These are phyloP conservation scores for Alternaria triticina DNA, from an alignment of 2,329 filamentous ascomycete genomes.

Conservation along the genomic window DNA sequence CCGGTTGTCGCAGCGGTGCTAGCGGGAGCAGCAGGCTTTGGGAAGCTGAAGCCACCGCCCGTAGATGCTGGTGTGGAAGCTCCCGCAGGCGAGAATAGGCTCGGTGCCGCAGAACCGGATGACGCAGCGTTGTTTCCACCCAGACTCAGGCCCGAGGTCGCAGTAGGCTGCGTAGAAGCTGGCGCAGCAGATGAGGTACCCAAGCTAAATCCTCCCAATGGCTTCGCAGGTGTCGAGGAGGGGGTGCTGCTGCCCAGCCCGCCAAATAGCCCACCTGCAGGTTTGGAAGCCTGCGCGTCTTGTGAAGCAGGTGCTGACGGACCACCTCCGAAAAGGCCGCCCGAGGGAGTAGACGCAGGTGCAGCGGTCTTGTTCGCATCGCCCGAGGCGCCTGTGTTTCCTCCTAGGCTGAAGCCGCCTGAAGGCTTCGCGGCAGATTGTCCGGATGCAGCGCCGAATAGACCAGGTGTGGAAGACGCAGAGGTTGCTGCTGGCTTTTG, in stretches of 20 bases:
- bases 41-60: slow-evolving; percentile 24
- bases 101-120: slow-evolving; percentile 30
- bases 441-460: slow-evolving; percentile 35
- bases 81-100: slow-evolving; percentile 27
- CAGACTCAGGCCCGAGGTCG: slow-evolving; percentile 23
- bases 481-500: slow-evolving; percentile 36
- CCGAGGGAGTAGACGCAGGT: slow-evolving; percentile 27
- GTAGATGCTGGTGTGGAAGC: slow-evolving; percentile 17
- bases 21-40: slow-evolving; percentile 19
- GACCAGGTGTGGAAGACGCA: slow-evolving; percentile 31
- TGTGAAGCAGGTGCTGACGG: slow-evolving; percentile 38
- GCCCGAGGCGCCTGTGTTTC: slow-evolving; percentile 36
- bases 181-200: slow-evolving; percentile 36
- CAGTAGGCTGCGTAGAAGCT: slow-evolving; percentile 25
- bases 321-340: slow-evolving; percentile 30
- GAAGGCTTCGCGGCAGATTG: slow-evolving; percentile 29
- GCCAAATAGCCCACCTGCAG: slow-evolving; percentile 33
- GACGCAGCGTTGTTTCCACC: slow-evolving; percentile 30
- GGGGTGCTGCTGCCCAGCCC: slow-evolving; percentile 36
- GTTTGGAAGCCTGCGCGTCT: slow-evolving; percentile 42
- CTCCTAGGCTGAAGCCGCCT: slow-evolving; percentile 24
- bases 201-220: slow-evolving; percentile 31
- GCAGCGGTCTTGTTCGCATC: slow-evolving; percentile 42
- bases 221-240: slow-evolving; percentile 39
- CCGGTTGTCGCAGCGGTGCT: slow-evolving; percentile 26